phyloP scores from a whole-genome alignment of 2,329 filamentous ascomycete genomes.

The Aaosphaeria arxii region DNA sequence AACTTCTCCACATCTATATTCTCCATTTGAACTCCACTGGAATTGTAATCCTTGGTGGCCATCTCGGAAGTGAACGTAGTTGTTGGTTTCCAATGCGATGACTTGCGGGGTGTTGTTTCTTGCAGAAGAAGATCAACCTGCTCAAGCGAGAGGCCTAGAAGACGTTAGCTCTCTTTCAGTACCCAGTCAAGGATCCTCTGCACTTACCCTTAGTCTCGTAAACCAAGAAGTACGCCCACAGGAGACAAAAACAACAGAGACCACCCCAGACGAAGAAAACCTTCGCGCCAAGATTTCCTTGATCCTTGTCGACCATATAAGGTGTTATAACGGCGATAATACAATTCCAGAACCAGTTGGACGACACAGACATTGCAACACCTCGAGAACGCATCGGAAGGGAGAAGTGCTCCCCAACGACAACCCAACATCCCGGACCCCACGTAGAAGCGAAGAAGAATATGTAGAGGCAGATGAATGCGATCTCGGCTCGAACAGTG shows the following conservation, averaged over 20 bases:
- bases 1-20: too few relatives aligned
- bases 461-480: slow-evolving; percentile 60
- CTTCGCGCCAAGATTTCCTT: slow-evolving; percentile 60
- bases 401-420: slow-evolving; percentile 32
- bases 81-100: neutral
- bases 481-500: slow-evolving; percentile 20
- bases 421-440: slow-evolving; percentile 68
- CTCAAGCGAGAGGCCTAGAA: slow-evolving; percentile 62
- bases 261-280: slow-evolving; percentile 56
- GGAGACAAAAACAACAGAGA: slow-evolving; percentile 38
- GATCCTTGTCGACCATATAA: slow-evolving; percentile 68
- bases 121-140: slow-evolving; percentile 58
- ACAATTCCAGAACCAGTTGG: slow-evolving; percentile 48
- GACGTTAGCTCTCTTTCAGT: slow-evolving; percentile 43
- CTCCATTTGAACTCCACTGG: too few relatives aligned
- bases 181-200: too few relatives aligned
- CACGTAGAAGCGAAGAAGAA: slow-evolving; percentile 75
- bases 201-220: neutral
- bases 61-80: neutral
- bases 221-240: neutral
- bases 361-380: slow-evolving; percentile 47
- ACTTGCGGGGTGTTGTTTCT: neutral
- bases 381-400: slow-evolving; percentile 41
- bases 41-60: neutral
- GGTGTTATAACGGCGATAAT: slow-evolving; percentile 56